Evolutionary conservation across 1,139 yeast species (phyloP).

Genomic region (Pichia terricola): DNA sequence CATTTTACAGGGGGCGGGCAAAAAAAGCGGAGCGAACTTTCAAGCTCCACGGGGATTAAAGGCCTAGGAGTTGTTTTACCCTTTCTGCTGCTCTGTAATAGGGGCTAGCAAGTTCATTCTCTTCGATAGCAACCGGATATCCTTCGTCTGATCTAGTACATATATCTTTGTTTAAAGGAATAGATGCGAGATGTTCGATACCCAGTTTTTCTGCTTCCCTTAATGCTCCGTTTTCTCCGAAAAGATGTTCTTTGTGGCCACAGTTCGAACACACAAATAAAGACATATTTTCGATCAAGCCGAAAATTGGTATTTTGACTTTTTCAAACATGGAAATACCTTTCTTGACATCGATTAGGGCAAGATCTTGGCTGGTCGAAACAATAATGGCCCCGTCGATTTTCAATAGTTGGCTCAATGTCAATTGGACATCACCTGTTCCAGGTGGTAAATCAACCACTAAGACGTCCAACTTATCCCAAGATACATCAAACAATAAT

Average conservation of each 20-base stretch:
- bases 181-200: slow-evolving; percentile 49
- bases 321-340: slow-evolving; percentile 74
- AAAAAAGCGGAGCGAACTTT: no score
- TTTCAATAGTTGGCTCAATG: slow-evolving; percentile 67
- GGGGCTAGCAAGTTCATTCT: slow-evolving; percentile 11
- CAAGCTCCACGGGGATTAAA: no score
- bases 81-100: no score
- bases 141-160: slow-evolving; percentile 57
- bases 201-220: slow-evolving; percentile 45
- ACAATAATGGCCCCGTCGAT: slow-evolving; percentile 77
- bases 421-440: slow-evolving; percentile 81
- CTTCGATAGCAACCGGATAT: slow-evolving; percentile 48
- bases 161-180: slow-evolving; percentile 60
- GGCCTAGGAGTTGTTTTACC: no score
- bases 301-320: slow-evolving; percentile 64
- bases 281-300: slow-evolving; percentile 81
- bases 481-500: slow-evolving; percentile 67
- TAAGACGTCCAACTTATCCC: slow-evolving; percentile 64
- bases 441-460: slow-evolving; percentile 89
- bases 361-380: slow-evolving; percentile 82
- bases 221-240: slow-evolving; percentile 60
- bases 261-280: slow-evolving; percentile 69
- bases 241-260: slow-evolving; percentile 61
- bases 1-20: no score
- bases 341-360: slow-evolving; percentile 69